These are phyloP conservation scores for Apophysomyces elegans DNA, from an alignment of 371 early-diverging fungal species.

Conservation along the genomic window DNA sequence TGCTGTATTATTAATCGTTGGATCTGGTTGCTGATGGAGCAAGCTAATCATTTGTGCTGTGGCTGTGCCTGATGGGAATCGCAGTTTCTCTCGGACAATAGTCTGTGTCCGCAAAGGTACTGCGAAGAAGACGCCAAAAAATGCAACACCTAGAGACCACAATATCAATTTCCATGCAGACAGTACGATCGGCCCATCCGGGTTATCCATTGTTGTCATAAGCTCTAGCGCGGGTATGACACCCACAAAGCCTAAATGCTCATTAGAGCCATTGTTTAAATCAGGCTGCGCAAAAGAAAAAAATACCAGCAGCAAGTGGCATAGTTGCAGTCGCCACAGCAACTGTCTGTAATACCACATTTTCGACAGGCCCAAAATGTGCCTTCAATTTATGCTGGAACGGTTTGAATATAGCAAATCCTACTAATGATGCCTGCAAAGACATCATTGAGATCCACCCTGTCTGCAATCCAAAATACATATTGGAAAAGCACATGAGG, in stretches of 20 bases:
- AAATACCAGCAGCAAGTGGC: constrained; percentile 76
- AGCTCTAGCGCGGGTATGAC: constrained; percentile 76
- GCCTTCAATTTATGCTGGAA: constrained; percentile 48
- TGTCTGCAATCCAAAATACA: constrained; percentile 86
- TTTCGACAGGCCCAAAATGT: constrained; percentile 77
- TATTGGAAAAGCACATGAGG: constrained; percentile 81
- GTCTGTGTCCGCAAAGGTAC: constrained; percentile 82
- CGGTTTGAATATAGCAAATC: constrained; percentile 76
- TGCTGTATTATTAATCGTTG: constrained; percentile 14
- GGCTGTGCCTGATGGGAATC: constrained; percentile 87
- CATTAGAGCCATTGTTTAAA: background rate
- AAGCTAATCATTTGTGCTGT: constrained; percentile 88
- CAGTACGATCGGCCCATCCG: constrained; percentile 48
- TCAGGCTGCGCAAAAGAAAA: background rate
- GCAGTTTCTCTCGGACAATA: constrained; percentile 78
- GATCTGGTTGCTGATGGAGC: constrained; percentile 59
- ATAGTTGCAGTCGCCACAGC: constrained; percentile 88
- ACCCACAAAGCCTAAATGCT: constrained; percentile 71
- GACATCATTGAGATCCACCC: constrained; percentile 92
- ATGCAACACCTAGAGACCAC: constrained; percentile 84
- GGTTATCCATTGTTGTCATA: constrained; percentile 59
- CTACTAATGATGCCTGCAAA: constrained; percentile 79
- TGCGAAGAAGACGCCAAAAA: constrained; percentile 92
- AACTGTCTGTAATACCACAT: constrained; percentile 81
- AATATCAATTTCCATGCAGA: constrained; percentile 62